Percentiles rank a stretch among this genome's conserved stretches.
Evolutionary conservation across 2,329 filamentous ascomycete species (phyloP).

Genomic region (Cytospora piceae): DNA sequence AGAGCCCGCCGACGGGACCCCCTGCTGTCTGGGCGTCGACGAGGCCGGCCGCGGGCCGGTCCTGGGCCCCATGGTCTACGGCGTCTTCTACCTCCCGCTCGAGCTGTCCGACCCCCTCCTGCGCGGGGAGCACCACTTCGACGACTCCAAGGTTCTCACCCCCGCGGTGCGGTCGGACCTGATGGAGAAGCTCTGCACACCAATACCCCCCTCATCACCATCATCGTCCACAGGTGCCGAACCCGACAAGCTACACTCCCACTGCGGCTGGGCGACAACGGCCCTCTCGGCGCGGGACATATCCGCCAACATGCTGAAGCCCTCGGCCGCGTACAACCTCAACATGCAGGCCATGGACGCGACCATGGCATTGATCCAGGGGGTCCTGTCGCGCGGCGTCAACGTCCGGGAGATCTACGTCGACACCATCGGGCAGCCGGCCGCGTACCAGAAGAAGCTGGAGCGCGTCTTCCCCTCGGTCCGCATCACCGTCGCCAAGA

Average conservation of each 20-base stretch:
- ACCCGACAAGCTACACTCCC: constrained; percentile 49
- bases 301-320: constrained; percentile 73
- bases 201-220: too few species aligned
- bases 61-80: constrained; percentile 79
- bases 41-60: constrained; percentile 94
- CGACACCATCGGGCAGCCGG: constrained; percentile 87
- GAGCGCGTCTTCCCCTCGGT: constrained; percentile 81
- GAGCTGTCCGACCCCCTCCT: constrained; percentile 73
- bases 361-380: constrained; percentile 79
- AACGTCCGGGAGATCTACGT: constrained; percentile 91
- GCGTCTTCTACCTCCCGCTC: constrained; percentile 75
- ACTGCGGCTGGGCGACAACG: constrained; percentile 82
- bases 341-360: constrained; percentile 96
- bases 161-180: constrained; percentile 76
- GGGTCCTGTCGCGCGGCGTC: constrained; percentile 75
- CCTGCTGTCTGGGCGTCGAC: constrained; percentile 85
- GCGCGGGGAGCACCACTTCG: constrained; percentile 79
- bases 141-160: constrained; percentile 93
- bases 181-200: constrained; percentile 70
- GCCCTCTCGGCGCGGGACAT: constrained; percentile 85
- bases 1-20: constrained; percentile 44
- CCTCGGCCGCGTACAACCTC: constrained; percentile 75
- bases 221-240: too few species aligned
- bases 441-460: constrained; percentile 80
- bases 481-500: constrained; percentile 79